Conservation (phyloP, 306 rosid species). For the Myrica gale region DNA sequence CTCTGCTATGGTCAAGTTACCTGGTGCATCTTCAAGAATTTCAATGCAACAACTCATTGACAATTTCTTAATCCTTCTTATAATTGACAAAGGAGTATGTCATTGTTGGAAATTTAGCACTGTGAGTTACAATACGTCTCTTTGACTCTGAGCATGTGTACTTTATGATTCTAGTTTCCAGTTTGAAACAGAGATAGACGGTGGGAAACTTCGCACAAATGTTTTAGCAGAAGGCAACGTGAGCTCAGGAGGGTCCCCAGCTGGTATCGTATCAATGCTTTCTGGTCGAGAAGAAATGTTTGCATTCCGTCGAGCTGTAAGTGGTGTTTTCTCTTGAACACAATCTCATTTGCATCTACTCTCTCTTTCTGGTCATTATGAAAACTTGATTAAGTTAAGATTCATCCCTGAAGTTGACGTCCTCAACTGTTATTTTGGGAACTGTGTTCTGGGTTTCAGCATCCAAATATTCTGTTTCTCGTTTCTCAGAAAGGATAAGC, state of each 20-base stretch:
- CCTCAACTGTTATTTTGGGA: too few species aligned
- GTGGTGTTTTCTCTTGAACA: conserved; percentile 24
- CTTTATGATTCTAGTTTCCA: conserved; percentile 71
- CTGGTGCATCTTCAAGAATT: not conserved
- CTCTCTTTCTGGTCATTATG: conserved; percentile 2
- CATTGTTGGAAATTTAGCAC: conserved; percentile 10
- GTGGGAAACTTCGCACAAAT: conserved; percentile 71
- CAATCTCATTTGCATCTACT: not conserved
- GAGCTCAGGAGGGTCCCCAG: conserved; percentile 67
- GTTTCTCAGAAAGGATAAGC: too few species aligned
- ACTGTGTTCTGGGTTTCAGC: too few species aligned
- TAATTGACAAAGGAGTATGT: not conserved
- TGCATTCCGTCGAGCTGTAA: conserved; percentile 93
- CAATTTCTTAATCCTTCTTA: not conserved
- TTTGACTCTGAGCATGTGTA: conserved; percentile 20
- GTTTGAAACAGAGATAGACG: conserved; percentile 89
- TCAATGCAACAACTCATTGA: not conserved
- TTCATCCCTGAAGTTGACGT: not conserved
- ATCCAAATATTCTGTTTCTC: too few species aligned
- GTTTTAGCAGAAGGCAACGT: conserved; percentile 80
- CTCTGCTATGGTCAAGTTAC: not conserved
- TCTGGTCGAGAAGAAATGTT: conserved; percentile 96
- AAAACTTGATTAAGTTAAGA: not conserved
- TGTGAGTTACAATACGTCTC: conserved; percentile 12
- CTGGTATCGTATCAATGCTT: conserved; percentile 63